Base-by-base conservation (phyloP, 2,329 filamentous ascomycete species). In the Epichloe scottii region DNA sequence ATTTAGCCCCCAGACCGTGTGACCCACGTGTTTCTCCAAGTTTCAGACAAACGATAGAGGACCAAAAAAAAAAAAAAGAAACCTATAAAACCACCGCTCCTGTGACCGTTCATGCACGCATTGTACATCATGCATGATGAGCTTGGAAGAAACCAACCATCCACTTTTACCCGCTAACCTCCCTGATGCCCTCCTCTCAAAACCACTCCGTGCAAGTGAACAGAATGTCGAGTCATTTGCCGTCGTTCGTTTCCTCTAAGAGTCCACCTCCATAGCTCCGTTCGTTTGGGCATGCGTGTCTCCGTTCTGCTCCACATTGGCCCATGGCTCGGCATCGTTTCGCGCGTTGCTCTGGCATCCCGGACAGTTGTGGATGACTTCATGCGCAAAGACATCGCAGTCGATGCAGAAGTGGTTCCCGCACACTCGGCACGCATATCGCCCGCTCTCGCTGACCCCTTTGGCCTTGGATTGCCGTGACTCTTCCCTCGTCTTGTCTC, bases 401-500 rank as follows among this genome's bases (percentile, higher is more conserved):
- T 98, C 93, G 57, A 98, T 94, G 72, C 93, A 98, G 65, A 97
- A 98, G 68, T 97, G 91, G 53, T 87, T 83, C 3, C 77, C 70
- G 67, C 93, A 98, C n/a, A 84, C 82, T 58, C 85, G 79, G 65
- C 93, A 98, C 53, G 87, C 87, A 64, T 98, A 98, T 48, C 93
- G 74, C 46, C 85, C 83, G 62, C 86, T 93, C 71, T 94, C 88
- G 64, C 87, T 91, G 42, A 90, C 84, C 1, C 85, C 83, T 61
- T 81, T 85, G 17, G 66, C 57, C 12, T 57, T 55, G 48, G 60
- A 56, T 38, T 59, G 60, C n/a, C 52, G 46, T 23, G 51, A 46
- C 4, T 57, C 56, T n/a, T 61, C 57, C 30, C 58, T 64, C 5
- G 51, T 41, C 40, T 57, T 62, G 5, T 58, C 60, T 1, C 53